Percentiles rank a stretch among this genome's conserved stretches.
Conservation (phyloP, 257 asterid genomes). For the Solanum arcanum region DNA sequence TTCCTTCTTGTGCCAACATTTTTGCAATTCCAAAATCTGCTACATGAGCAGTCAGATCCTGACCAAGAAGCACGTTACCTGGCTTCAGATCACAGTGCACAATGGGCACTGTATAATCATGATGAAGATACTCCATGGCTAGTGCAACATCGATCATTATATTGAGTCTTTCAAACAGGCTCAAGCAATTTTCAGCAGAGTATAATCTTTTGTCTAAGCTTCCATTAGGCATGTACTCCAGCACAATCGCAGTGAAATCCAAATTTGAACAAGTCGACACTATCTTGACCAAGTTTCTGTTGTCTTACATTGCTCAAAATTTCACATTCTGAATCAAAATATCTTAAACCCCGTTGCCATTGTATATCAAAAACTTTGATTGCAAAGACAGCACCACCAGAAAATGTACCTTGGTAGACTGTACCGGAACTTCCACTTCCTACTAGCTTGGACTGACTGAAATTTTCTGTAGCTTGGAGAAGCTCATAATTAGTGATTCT, state of each 20-base stretch:
- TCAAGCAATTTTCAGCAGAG: conserved; percentile 2
- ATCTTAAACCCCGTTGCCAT: conserved; percentile 2
- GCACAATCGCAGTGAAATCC: conserved; percentile 32
- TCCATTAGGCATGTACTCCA: conserved; percentile 38
- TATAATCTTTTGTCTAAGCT: conserved; percentile 22
- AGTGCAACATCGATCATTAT: conserved; percentile 19
- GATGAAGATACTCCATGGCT: conserved; percentile 39
- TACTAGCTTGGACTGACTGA: conserved; percentile 6
- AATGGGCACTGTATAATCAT: conserved; percentile 18
- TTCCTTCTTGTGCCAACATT: too few relatives aligned
- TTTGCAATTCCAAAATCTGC: too few relatives aligned
- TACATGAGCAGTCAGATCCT: too few relatives aligned
- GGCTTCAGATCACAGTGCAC: conserved; percentile 15
- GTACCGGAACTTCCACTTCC: conserved; percentile 25
- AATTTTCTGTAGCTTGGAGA: conserved; percentile 13
- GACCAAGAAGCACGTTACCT: too few relatives aligned
- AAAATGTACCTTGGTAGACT: conserved; percentile 13
- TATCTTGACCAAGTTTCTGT: conserved; percentile 28
- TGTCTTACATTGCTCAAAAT: conserved; percentile 25
- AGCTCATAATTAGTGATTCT: conserved; percentile 14
- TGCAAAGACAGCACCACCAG: conserved; percentile 5
- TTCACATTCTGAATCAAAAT: conserved; percentile 30
- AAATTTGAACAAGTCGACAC: conserved; percentile 31
- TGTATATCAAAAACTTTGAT: conserved; percentile 23
- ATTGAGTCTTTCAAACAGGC: conserved; percentile 17